Percentiles rank a stretch among this genome's conserved stretches.
These are phyloP conservation scores for Hypoxylon sp. DNA, from an alignment of 2,329 filamentous ascomycete genomes.

Conservation along the genomic window DNA sequence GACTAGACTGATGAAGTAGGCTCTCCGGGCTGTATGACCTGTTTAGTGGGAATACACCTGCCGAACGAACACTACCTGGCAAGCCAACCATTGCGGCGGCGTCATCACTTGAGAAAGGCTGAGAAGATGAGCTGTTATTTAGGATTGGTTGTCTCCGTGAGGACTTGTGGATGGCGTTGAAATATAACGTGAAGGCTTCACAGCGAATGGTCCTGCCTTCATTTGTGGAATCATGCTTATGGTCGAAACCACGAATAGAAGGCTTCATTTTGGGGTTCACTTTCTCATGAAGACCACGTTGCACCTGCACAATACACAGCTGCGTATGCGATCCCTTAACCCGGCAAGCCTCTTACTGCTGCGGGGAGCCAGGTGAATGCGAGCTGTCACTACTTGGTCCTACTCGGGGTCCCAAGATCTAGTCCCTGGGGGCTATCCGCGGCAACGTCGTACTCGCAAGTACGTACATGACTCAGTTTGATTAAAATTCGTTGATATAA, in stretches of 20 bases:
- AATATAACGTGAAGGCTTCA: constrained; percentile 9
- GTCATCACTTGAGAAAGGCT: constrained; percentile 24
- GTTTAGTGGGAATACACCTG: constrained; percentile 23
- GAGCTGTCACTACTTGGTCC: constrained; percentile 27
- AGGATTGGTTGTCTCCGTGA: constrained; percentile 19
- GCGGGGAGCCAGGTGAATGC: constrained; percentile 23
- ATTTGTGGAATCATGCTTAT: constrained; percentile 15
- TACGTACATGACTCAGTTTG: constrained; percentile 29
- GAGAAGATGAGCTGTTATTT: constrained; percentile 17
- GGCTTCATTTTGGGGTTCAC: constrained; percentile 17
- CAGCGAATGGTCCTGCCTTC: constrained; percentile 2
- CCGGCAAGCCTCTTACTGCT: constrained; percentile 18
- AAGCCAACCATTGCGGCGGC: constrained; percentile 21
- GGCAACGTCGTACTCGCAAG: constrained; percentile 26
- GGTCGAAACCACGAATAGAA: constrained; percentile 19
- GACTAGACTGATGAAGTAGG: constrained; percentile 31
- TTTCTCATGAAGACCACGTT: constrained; percentile 28
- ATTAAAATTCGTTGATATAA: constrained; percentile 8
- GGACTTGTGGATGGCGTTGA: constrained; percentile 3
- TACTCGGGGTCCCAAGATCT: constrained; percentile 17
- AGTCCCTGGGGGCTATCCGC: constrained; percentile 18
- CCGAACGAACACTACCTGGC: constrained; percentile 21
- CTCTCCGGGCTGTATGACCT: constrained; percentile 22
- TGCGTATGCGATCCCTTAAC: constrained; percentile 26
- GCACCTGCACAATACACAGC: constrained; percentile 26